phyloP scores from a whole-genome alignment of 2,329 filamentous ascomycete genomes.

The Sporothrix brunneoviolacea region DNA sequence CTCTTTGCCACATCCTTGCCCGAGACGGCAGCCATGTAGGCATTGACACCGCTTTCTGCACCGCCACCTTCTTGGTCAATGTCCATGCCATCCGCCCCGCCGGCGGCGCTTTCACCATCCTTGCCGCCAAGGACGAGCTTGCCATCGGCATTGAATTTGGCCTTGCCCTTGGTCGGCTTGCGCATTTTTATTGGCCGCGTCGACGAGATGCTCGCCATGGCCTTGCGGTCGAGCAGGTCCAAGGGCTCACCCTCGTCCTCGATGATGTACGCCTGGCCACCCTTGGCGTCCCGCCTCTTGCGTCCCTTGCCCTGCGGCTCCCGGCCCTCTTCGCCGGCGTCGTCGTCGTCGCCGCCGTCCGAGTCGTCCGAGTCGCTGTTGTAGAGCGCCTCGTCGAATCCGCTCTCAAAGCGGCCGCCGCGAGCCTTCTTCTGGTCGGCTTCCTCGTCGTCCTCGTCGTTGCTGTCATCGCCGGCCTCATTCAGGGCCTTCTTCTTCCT shows the following conservation, averaged over 20 bases:
- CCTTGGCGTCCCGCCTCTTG: constrained; percentile 48
- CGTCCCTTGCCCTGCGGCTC: constrained; percentile 20
- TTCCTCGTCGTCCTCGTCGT: constrained; percentile 49
- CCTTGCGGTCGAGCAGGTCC: constrained; percentile 82
- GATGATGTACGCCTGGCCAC: constrained; percentile 74
- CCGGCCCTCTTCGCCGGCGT: neutral
- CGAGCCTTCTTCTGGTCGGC: constrained; percentile 42
- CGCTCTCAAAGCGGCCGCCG: constrained; percentile 72
- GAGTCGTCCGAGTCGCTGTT: constrained; percentile 60
- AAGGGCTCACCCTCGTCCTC: constrained; percentile 93
- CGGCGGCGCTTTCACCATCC: constrained; percentile 43
- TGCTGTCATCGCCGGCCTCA: constrained; percentile 36
- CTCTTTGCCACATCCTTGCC: constrained; percentile 59
- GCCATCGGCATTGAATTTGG: constrained; percentile 67
- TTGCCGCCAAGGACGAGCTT: constrained; percentile 63
- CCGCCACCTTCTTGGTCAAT: constrained; percentile 34
- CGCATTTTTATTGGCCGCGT: constrained; percentile 69
- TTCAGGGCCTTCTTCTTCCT: constrained; percentile 70
- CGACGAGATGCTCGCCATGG: constrained; percentile 86
- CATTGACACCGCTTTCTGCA: constrained; percentile 52
- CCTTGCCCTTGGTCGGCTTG: constrained; percentile 54
- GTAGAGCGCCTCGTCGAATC: constrained; percentile 93
- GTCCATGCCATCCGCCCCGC: constrained; percentile 55
- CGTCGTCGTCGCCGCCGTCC: constrained; percentile 28
- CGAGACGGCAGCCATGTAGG: constrained; percentile 63